Evolutionary conservation across 768 basidiomycete genomes (phyloP).

Genomic region (Suillus tomentosus): DNA sequence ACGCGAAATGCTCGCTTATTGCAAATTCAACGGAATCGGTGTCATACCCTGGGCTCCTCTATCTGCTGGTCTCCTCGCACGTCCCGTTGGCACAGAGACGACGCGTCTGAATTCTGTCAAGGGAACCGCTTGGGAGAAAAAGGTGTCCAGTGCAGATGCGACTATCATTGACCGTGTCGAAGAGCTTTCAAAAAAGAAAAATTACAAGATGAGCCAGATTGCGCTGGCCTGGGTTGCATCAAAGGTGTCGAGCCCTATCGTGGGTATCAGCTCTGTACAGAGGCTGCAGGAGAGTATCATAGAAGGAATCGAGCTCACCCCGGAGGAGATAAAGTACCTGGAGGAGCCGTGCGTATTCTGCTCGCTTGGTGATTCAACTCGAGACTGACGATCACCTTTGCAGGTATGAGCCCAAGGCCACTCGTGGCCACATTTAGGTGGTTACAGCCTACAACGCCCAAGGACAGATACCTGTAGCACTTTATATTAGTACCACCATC

Average conservation of each 20-base stretch:
- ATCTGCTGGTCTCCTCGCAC: slow-evolving; percentile 39
- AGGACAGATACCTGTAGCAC: neutral
- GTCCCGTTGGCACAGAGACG: slow-evolving; percentile 35
- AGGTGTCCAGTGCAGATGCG: slow-evolving; percentile 31
- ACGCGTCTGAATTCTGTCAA: slow-evolving; percentile 17
- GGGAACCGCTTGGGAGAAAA: slow-evolving; percentile 28
- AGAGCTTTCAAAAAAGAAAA: slow-evolving; percentile 42
- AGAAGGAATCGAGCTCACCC: slow-evolving; percentile 24
- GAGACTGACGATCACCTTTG: slow-evolving; percentile 4
- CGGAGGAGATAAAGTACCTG: slow-evolving; percentile 34
- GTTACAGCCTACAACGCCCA: neutral
- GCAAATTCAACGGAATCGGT: slow-evolving; percentile 51
- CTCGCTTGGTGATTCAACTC: neutral
- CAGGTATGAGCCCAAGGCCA: slow-evolving; percentile 24
- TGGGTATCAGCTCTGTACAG: slow-evolving; percentile 38
- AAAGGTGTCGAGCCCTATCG: slow-evolving; percentile 48
- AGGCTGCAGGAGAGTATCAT: slow-evolving; percentile 34
- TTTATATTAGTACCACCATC: neutral
- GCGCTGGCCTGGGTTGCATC: slow-evolving; percentile 43
- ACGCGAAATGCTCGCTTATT: slow-evolving; percentile 46
- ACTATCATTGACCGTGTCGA: slow-evolving; percentile 43
- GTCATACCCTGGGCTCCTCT: slow-evolving; percentile 56
- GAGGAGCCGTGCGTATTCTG: slow-evolving; percentile 28
- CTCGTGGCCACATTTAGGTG: slow-evolving; percentile 17
- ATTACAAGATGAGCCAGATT: slow-evolving; percentile 46